These are phyloP conservation scores for Amanita thiersii DNA, from an alignment of 768 basidiomycete species.

Conservation along the genomic window DNA sequence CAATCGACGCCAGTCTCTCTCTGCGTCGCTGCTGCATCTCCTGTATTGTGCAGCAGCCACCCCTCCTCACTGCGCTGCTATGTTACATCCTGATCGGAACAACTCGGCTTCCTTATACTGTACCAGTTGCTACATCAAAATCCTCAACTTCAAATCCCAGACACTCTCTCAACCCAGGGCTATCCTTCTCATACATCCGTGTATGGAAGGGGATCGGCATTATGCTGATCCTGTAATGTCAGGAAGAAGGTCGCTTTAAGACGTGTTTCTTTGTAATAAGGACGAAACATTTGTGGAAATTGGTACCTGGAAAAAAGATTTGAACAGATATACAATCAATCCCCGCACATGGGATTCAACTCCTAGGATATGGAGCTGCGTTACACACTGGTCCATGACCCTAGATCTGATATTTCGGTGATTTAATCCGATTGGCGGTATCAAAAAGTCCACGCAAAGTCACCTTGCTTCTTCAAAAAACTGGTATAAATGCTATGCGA, in stretches of 20 bases:
- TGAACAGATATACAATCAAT: conserved; percentile 34
- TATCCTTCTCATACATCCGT: background rate
- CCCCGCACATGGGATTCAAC: conserved; percentile 32
- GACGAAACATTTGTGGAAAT: conserved; percentile 20
- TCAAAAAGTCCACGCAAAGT: conserved; percentile 23
- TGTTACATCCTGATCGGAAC: conserved; percentile 27
- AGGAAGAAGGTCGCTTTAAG: background rate
- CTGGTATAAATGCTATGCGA: conserved; percentile 48
- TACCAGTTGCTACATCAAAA: conserved; percentile 18
- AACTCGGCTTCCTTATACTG: conserved; percentile 21
- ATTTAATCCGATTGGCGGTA: conserved; percentile 42
- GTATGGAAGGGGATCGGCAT: conserved; percentile 1
- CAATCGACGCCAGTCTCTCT: too few species aligned
- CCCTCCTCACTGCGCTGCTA: too few species aligned
- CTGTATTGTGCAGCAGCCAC: too few species aligned
- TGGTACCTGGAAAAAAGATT: conserved; percentile 31
- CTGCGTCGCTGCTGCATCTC: too few species aligned
- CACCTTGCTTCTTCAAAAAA: conserved; percentile 25
- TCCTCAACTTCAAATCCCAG: too few species aligned
- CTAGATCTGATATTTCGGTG: conserved; percentile 67
- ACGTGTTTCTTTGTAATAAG: conserved; percentile 15
- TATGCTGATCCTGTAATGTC: conserved; percentile 1
- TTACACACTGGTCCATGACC: conserved; percentile 47
- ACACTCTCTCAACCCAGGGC: background rate
- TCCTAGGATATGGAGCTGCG: conserved; percentile 34